Percentiles rank a stretch among this genome's conserved stretches.
phyloP scores from a whole-genome alignment of 2,329 filamentous ascomycete genomes.

The Nothomitra cinnamomea region DNA sequence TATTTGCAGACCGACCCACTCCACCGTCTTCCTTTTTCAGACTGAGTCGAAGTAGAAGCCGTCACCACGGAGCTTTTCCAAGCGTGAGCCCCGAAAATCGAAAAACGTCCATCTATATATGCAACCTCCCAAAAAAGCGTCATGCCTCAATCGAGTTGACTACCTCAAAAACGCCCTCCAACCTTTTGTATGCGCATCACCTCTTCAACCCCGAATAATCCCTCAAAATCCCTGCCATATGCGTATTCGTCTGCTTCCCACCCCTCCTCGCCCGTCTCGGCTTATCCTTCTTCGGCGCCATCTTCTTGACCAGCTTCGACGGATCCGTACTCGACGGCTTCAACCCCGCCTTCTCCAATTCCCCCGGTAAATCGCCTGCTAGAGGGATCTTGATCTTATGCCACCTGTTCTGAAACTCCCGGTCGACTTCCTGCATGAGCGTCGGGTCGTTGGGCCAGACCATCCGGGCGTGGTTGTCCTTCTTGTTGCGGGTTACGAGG shows the following conservation, averaged over 20 bases:
- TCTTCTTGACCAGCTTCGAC: conserved; percentile 18
- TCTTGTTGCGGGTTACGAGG: conserved; percentile 77
- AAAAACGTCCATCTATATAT: no score
- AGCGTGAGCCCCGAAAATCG: no score
- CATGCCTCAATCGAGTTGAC: no score
- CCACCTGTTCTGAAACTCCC: conserved; percentile 46
- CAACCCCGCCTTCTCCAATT: conserved; percentile 17
- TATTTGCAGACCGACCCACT: no score
- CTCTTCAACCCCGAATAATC: conserved; percentile 33
- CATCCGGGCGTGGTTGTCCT: conserved; percentile 71
- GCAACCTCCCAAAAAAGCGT: no score
- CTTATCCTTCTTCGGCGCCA: conserved; percentile 19
- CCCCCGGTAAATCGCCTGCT: conserved; percentile 11
- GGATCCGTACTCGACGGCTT: conserved; percentile 23
- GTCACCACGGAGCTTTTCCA: no score
- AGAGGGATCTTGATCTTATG: conserved; percentile 5
- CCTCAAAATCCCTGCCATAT: conserved; percentile 57
- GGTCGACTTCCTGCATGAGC: conserved; percentile 57
- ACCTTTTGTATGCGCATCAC: background rate
- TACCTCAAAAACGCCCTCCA: no score
- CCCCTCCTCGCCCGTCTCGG: conserved; percentile 12
- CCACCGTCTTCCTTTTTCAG: no score
- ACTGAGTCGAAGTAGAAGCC: no score
- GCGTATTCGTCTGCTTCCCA: conserved; percentile 11
- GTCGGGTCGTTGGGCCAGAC: conserved; percentile 81